Percentiles rank a stretch among this genome's conserved stretches.
Conservation (phyloP, 441 rosid species). For the Erodium texanum region DNA sequence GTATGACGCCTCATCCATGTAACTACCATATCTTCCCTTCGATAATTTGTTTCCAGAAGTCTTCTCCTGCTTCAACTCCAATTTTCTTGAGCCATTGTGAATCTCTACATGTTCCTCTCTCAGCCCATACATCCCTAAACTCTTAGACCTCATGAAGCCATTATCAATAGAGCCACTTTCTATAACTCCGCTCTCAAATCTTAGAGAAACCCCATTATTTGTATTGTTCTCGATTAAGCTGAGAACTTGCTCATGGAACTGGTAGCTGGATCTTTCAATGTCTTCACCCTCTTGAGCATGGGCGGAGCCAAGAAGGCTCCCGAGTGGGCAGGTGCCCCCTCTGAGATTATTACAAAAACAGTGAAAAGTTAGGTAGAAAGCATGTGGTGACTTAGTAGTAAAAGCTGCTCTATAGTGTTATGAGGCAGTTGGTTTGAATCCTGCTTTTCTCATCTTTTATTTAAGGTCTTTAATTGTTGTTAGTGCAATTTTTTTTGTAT, state of each 20-base stretch:
- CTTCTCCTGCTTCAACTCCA: slow-evolving; percentile 18
- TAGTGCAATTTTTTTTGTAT: too few relatives aligned
- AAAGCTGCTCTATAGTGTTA: too few relatives aligned
- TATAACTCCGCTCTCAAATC: slow-evolving; percentile 17
- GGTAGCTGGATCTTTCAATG: slow-evolving; percentile 85
- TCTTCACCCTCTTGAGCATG: slow-evolving; percentile 84
- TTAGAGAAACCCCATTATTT: slow-evolving; percentile 52
- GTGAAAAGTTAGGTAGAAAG: too few relatives aligned
- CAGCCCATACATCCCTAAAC: slow-evolving; percentile 19
- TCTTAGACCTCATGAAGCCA: slow-evolving; percentile 20
- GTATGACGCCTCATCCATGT: slow-evolving; percentile 29
- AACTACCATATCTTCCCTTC: slow-evolving; percentile 24
- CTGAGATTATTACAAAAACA: too few relatives aligned
- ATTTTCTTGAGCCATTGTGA: slow-evolving; percentile 22
- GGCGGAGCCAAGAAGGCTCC: too few relatives aligned
- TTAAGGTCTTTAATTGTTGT: too few relatives aligned
- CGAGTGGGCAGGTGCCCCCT: too few relatives aligned
- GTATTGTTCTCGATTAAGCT: slow-evolving; percentile 56
- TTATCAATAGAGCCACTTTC: slow-evolving; percentile 27
- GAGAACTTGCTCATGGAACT: slow-evolving; percentile 78
- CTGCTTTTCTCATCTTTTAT: too few relatives aligned
- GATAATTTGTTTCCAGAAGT: slow-evolving; percentile 15
- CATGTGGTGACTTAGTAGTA: too few relatives aligned
- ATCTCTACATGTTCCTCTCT: slow-evolving; percentile 29
- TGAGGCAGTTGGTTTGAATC: too few relatives aligned